Base-by-base conservation (phyloP, 2,329 filamentous ascomycete species). In the Xylaria multiplex region DNA sequence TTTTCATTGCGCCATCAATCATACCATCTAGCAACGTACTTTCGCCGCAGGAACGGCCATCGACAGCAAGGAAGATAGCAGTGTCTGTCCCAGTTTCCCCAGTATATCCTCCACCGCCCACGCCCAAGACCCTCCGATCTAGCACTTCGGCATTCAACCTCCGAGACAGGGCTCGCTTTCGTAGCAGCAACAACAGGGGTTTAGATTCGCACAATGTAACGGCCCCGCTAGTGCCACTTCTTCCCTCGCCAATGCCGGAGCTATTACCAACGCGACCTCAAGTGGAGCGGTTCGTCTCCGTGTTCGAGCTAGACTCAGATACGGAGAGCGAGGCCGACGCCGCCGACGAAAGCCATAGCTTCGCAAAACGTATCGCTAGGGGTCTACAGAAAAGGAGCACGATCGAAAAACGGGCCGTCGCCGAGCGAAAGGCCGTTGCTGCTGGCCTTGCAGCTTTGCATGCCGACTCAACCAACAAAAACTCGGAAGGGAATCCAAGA, bases 251-350 rank as follows among this genome's bases (percentile, higher is more conserved):
- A 11, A 62, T 73, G 13, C 68, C 62, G 62, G 64, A 62, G 49
- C 71, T 69, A 70, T 71, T 40, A 65, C 74, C 37, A 69, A 72
- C 49, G 60, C 67, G 53, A 2, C 70, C 71, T 6, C 66, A 71
- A 30, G 40, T 74, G 19, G 73, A 74, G 52, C 69, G 65, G 6
- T 74, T 75, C 45, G 73, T 80, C 37, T 85, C 83, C 2, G 80
- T 85, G 27, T 86, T 86, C 66, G 84, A 85, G 49, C 70, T 78
- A 14, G 83, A 85, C 71, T 81, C 81, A 3, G 70, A 71, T 43
- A 69, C 68, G 3, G 83, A 85, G 64, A 75, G 74, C 14, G 81
- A 83, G 52, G 73, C 72, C 6, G 74, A 77, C 6, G 66, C 74
- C 6, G 68, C 74, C 6, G 56, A 53, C 22, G 62, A 62, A 2